phyloP scores from a whole-genome alignment of 73 alveolate species.

The Paramecium caudatum region DNA sequence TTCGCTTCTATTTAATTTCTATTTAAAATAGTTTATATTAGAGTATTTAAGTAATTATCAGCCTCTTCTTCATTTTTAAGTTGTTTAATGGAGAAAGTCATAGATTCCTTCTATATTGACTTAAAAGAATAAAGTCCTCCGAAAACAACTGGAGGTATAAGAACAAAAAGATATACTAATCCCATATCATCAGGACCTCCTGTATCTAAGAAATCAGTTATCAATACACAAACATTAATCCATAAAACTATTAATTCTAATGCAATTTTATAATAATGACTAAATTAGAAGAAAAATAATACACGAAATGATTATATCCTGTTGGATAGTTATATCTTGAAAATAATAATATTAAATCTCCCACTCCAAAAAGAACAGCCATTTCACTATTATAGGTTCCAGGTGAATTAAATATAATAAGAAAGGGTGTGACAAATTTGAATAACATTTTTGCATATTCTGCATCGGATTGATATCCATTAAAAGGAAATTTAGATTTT shows the following conservation, averaged over 20 bases:
- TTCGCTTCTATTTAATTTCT: slow-evolving; percentile 62
- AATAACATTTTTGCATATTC: slow-evolving; percentile 61
- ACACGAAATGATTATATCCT: slow-evolving; percentile 27
- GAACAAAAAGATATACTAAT: slow-evolving; percentile 9
- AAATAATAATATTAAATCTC: slow-evolving; percentile 22
- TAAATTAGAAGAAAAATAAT: neutral
- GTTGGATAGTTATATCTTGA: slow-evolving; percentile 34
- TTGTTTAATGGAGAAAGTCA: slow-evolving; percentile 48
- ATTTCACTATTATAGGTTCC: slow-evolving; percentile 61
- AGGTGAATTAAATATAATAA: slow-evolving; percentile 53
- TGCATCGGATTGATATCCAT: slow-evolving; percentile 62
- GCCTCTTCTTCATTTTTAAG: slow-evolving; percentile 71
- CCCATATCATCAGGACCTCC: slow-evolving; percentile 61
- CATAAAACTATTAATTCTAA: slow-evolving; percentile 43
- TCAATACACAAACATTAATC: neutral
- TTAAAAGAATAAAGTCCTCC: slow-evolving; percentile 52
- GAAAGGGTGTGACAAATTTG: slow-evolving; percentile 41
- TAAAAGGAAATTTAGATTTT: slow-evolving; percentile 61
- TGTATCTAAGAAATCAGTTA: slow-evolving; percentile 51
- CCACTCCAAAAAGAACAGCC: slow-evolving; percentile 50
- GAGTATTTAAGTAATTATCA: slow-evolving; percentile 55
- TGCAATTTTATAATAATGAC: slow-evolving; percentile 7
- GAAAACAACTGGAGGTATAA: slow-evolving; percentile 39
- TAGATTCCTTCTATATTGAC: neutral
- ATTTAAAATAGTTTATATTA: slow-evolving; percentile 50